phyloP scores from a whole-genome alignment of 1,139 yeast species.

The Yamadazyma taylorii region DNA sequence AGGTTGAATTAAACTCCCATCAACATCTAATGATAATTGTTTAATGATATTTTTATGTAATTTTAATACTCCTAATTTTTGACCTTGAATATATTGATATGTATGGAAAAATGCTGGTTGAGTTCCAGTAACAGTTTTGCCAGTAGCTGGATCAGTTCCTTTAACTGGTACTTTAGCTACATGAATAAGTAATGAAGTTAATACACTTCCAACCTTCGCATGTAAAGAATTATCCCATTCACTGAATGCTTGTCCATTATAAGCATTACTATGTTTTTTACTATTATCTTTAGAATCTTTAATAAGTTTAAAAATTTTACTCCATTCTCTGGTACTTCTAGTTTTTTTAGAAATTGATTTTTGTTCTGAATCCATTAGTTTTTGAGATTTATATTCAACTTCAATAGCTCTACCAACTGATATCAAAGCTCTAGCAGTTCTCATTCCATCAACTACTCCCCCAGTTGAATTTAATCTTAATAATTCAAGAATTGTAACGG shows the following conservation, averaged over 20 bases:
- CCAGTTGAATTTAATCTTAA: slow-evolving; percentile 74
- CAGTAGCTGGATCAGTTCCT: slow-evolving; percentile 79
- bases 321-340: slow-evolving; percentile 43
- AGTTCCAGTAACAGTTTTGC: slow-evolving; percentile 59
- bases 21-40: slow-evolving; percentile 65
- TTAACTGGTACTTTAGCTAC: slow-evolving; percentile 79
- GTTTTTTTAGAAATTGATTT: slow-evolving; percentile 40
- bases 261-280: slow-evolving; percentile 11
- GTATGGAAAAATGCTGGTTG: slow-evolving; percentile 93
- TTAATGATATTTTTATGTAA: slow-evolving; percentile 69
- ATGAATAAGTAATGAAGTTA: slow-evolving; percentile 72
- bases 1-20: slow-evolving; percentile 74
- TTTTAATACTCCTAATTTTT: slow-evolving; percentile 77
- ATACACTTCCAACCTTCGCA: slow-evolving; percentile 80
- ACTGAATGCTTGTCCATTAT: slow-evolving; percentile 14
- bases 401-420: slow-evolving; percentile 86
- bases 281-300: slow-evolving; percentile 15
- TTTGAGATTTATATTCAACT: slow-evolving; percentile 74
- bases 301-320: slow-evolving; percentile 35
- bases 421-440: slow-evolving; percentile 79
- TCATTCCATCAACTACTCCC: slow-evolving; percentile 80
- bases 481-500: slow-evolving; percentile 79
- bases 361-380: slow-evolving; percentile 57
- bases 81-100: slow-evolving; percentile 78
- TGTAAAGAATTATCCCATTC: slow-evolving; percentile 56